Evolutionary conservation across 2,329 filamentous ascomycete species (phyloP), one percentile per base, ranked within the genome.

Genomic region (Colletotrichum orchidophilum): DNA sequence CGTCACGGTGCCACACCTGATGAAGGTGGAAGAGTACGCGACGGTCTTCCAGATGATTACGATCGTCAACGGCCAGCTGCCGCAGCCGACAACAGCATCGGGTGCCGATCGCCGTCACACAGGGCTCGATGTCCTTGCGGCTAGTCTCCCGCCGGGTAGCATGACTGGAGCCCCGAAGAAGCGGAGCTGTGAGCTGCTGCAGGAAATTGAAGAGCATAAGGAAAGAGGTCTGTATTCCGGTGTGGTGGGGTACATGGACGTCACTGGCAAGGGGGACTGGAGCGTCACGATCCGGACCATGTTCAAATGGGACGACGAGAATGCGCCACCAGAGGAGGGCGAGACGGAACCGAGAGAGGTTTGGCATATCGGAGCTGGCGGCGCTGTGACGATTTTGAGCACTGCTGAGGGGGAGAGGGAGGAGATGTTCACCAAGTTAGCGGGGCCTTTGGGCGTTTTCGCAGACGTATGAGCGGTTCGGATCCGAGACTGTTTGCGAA

Each of bases 91-190:
- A 50, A 61, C 6, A 12, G 66, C 33, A n/a, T 57, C 60, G 35
- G 79, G 59, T n/a, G 8, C 39, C 39, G 39, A 46, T 46, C 39
- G 39, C 18, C 70, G 74, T 7, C 84, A 87, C 70, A 90, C 90
- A 0, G 94, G 93, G 1, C 84, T 96, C 42, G 92, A 96, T 70
- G 92, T 96, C 4, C 88, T 98, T 0, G 89, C 92, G 0, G 87
- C 91, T 7, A 93, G 91, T 58, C 86, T 98, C 1, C 96, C 96
- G 0, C 95, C 96, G 0, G 96, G 96, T 0, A 96, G 93, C 76
- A 98, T 98, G 96, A 98, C 96, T 2, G 96, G 96, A 7, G 96
- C 96, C 0, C 96, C 96, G 0, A 98, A 98, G 85, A 95, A 96
- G 82, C 89, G 96, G 58, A 96, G 93, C 74, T 98, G 96, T 80